phyloP scores from a whole-genome alignment of 2,329 filamentous ascomycete genomes.

The Penicillium sp. region DNA sequence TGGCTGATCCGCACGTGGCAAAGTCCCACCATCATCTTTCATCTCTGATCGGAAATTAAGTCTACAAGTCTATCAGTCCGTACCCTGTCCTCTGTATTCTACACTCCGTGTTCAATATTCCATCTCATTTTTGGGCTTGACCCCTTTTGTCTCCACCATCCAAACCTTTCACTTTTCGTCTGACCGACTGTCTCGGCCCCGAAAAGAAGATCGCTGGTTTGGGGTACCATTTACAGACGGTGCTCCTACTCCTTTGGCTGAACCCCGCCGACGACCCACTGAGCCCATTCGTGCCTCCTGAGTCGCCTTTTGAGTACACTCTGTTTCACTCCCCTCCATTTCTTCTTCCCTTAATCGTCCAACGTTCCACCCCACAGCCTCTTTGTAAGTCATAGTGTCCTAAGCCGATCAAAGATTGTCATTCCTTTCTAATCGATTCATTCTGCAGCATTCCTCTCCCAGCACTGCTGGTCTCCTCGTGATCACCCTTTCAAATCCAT shows the following conservation, averaged over 20 bases:
- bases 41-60: neutral
- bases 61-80: too few species aligned
- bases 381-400: neutral
- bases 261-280: constrained; percentile 20
- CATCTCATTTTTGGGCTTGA: neutral
- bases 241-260: constrained; percentile 3
- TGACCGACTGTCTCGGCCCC: constrained; percentile 2
- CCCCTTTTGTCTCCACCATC: neutral
- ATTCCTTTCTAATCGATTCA: neutral
- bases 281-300: constrained; percentile 18
- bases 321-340: constrained; percentile 1
- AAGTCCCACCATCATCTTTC: constrained; percentile 10
- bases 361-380: neutral
- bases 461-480: neutral
- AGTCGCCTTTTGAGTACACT: constrained; percentile 8
- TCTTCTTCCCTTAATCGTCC: neutral
- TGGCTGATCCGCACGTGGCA: constrained; percentile 22
- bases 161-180: neutral
- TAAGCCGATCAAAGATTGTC: neutral
- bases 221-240: neutral
- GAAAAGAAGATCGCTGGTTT: constrained; percentile 3
- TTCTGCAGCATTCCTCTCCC: neutral
- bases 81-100: too few species aligned
- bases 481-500: neutral
- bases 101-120: neutral